A percentile compares a stretch with the other conserved stretches of the same genome.
Conservation (phyloP, 2,329 filamentous ascomycete genomes). For the Claviceps maximensis region DNA sequence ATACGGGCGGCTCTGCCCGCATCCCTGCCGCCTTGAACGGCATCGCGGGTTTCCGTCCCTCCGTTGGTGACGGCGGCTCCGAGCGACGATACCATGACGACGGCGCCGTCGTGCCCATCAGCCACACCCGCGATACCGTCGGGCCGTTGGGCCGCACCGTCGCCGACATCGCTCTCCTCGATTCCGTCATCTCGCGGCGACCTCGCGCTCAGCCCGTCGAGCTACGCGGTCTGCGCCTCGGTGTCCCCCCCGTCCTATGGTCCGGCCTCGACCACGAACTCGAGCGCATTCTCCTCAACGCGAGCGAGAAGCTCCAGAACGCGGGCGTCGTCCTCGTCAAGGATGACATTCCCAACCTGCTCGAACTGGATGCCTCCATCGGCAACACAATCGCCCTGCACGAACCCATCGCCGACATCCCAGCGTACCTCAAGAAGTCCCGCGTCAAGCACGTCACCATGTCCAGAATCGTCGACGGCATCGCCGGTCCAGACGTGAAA, state of each 20-base stretch:
- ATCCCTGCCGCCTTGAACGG: constrained; percentile 11
- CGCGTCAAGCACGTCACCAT: constrained; percentile 1
- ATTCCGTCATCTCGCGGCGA: constrained; percentile 49
- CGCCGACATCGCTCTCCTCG: constrained; percentile 47
- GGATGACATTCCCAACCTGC: constrained; percentile 8
- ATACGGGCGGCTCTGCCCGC: constrained; percentile 10
- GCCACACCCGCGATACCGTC: constrained; percentile 50
- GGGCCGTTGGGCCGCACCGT: constrained; percentile 53
- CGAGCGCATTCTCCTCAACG: constrained; percentile 2
- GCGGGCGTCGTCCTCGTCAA: constrained; percentile 7
- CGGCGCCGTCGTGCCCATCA: constrained; percentile 46
- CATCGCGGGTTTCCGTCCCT: constrained; percentile 9
- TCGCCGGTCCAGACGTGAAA: constrained; percentile 5
- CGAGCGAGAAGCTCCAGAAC: constrained; percentile 1
- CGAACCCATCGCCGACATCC: constrained; percentile 6
- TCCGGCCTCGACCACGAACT: constrained; percentile 7
- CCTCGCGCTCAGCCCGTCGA: constrained; percentile 1
- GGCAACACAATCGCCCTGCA: constrained; percentile 4
- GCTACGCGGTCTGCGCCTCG: constrained; percentile 5
- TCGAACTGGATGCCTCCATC: constrained; percentile 5
- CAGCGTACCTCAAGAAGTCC: constrained; percentile 6
- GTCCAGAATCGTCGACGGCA: constrained; percentile 2
- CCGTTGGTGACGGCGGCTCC: constrained; percentile 8
- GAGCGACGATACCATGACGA: constrained; percentile 8
- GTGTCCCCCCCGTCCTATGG: constrained; percentile 8